phyloP scores from a whole-genome alignment of 106 monocot species.

The Amphibolis antarctica region DNA sequence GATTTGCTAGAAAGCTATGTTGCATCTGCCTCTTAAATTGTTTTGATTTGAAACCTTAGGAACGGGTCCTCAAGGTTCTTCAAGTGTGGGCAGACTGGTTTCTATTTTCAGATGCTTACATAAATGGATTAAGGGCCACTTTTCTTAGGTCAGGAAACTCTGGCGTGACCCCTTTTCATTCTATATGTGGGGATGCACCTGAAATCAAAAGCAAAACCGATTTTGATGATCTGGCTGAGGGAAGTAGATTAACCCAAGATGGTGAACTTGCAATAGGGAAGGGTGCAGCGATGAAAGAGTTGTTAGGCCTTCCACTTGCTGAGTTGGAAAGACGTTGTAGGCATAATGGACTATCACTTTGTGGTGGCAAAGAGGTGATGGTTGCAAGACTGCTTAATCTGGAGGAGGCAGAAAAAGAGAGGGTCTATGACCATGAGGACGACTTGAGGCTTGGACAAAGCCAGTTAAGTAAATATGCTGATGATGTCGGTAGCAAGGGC shows the following conservation, averaged over 20 bases:
- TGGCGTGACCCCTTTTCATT: slow-evolving; percentile 79
- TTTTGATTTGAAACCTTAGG: slow-evolving; percentile 34
- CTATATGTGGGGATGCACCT: slow-evolving; percentile 77
- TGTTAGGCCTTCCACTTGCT: slow-evolving; percentile 67
- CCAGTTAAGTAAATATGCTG: slow-evolving; percentile 23
- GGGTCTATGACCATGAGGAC: slow-evolving; percentile 52
- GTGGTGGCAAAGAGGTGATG: slow-evolving; percentile 95
- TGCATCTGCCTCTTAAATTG: slow-evolving; percentile 3
- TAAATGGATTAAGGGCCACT: slow-evolving; percentile 75
- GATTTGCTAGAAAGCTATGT: not conserved
- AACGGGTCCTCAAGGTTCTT: slow-evolving; percentile 90
- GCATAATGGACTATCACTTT: slow-evolving; percentile 85
- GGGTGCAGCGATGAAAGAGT: slow-evolving; percentile 78
- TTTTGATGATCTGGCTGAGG: slow-evolving; percentile 46
- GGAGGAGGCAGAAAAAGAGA: slow-evolving; percentile 87
- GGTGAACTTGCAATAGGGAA: slow-evolving; percentile 90
- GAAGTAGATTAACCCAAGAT: slow-evolving; percentile 59
- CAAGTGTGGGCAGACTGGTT: slow-evolving; percentile 99
- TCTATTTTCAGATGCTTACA: slow-evolving; percentile 96
- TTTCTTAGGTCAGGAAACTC: slow-evolving; percentile 88
- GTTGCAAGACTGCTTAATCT: slow-evolving; percentile 87
- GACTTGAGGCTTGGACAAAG: slow-evolving; percentile 35
- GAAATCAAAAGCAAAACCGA: slow-evolving; percentile 60
- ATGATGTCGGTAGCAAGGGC: slow-evolving; percentile 29
- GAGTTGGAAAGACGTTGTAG: slow-evolving; percentile 95